Evolutionary conservation across 768 basidiomycete genomes (phyloP), one percentile per base, ranked within the genome.

Genomic region (Serendipita sp.): DNA sequence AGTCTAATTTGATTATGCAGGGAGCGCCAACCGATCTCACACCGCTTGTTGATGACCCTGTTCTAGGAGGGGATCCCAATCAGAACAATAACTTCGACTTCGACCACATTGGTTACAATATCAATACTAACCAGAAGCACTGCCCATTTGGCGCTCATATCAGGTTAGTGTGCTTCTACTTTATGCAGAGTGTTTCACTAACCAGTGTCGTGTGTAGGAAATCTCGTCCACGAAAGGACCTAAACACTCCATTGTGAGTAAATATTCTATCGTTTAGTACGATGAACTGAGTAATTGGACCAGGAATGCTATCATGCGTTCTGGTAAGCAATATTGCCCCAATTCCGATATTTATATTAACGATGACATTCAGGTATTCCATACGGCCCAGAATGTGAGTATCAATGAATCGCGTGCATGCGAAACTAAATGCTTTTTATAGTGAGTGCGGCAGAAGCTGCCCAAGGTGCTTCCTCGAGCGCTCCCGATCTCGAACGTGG

Each of bases 91-190:
- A 74, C 36, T 81, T 77, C 64, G 75, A 72, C 66, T 77, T 71
- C 46, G 60, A 69, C 3, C 65, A 67, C 51, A 58, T 70, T 63
- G 62, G 72, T 71, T 65, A 58, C 44, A 66, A 67, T 44, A 68
- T 66, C 54, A 63, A 64, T 4, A 63, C 68, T 18, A 70, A 73
- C 67, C 66, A 73, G 64, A 68, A 63, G 60, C 67, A 63, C 46
- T 76, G 76, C 64, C 80, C 81, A 10, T 80, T 80, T 69, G 77
- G 78, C 34, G 78, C 78, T 0, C 79, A 81, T 64, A 71, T 76
- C 48, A 76, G 80, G 64, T 35, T 28, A 54, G 65, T 63, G 5
- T n/a, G 67, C 46, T n/a, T 10, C 28, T 30, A 8, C 5, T 5
- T 13, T 41, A 5, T 41, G 23, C 13, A 41, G 5, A 41, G 5